Evolutionary conservation across 139 green algal species (phyloP).

Genomic region (Tetradesmus lagerheimii): DNA sequence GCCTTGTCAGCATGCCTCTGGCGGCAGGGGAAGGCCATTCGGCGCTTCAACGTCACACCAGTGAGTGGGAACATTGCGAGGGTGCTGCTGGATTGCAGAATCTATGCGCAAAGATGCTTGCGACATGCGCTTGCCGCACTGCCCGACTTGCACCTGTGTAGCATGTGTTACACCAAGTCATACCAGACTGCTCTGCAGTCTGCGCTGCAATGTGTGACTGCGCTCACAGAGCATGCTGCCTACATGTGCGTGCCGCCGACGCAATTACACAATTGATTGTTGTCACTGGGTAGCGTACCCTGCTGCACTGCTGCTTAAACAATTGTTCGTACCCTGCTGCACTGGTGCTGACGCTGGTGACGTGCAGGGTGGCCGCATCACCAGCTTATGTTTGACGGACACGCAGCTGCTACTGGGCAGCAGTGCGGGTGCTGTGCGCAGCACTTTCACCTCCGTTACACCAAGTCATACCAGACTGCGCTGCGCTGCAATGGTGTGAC

Average conservation of each 20-base stretch:
- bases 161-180: no score
- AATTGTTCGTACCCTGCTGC: not conserved
- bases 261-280: no score
- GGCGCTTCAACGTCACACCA: not conserved
- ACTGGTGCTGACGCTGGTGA: not conserved
- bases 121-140: not conserved
- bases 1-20: not conserved
- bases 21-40: not conserved
- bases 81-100: not conserved
- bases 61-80: not conserved
- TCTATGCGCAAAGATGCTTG: not conserved
- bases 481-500: no score
- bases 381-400: slow-evolving; percentile 1
- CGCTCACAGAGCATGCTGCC: no score
- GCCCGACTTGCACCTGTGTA: no score
- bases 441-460: slow-evolving; percentile 48
- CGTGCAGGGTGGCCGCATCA: slow-evolving; percentile 1
- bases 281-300: no score
- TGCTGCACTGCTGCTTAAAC: no score
- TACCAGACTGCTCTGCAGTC: not conserved
- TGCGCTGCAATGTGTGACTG: no score
- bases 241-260: no score
- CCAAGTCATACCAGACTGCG: no score
- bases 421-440: slow-evolving; percentile 3
- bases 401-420: slow-evolving; percentile 36